Percentiles rank a stretch among this genome's conserved stretches.
Conservation (phyloP, 2,329 filamentous ascomycete species). For the Emmonsia crescens region DNA sequence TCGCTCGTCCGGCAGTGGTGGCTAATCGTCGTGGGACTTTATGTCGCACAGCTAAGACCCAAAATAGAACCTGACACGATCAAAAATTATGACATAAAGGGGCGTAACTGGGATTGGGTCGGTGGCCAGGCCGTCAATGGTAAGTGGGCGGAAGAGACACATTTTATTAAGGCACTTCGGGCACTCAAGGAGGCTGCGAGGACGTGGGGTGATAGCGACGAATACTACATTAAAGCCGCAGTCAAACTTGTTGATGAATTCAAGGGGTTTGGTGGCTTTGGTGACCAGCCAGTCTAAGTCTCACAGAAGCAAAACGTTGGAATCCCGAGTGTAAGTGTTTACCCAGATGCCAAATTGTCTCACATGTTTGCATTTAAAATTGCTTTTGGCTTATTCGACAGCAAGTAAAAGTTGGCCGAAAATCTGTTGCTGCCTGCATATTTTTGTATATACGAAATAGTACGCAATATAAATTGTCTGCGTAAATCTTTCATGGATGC, state of each 20-base stretch:
- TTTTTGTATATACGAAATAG: not conserved
- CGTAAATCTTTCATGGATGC: not conserved
- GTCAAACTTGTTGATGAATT: slow-evolving; percentile 41
- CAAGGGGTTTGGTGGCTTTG: slow-evolving; percentile 17
- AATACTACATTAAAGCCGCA: slow-evolving; percentile 40
- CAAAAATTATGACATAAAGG: slow-evolving; percentile 47
- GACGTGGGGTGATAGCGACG: slow-evolving; percentile 36
- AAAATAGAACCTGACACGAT: slow-evolving; percentile 57
- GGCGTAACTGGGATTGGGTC: slow-evolving; percentile 66
- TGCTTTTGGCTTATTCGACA: not conserved
- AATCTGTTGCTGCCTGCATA: not conserved
- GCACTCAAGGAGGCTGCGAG: slow-evolving; percentile 59
- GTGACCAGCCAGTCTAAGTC: slow-evolving; percentile 1
- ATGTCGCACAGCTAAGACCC: slow-evolving; percentile 65
- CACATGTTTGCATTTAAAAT: not conserved
- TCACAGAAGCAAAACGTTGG: not conserved
- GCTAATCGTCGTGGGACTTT: slow-evolving; percentile 68
- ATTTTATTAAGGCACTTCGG: slow-evolving; percentile 75
- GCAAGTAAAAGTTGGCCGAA: not conserved
- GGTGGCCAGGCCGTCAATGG: slow-evolving; percentile 59
- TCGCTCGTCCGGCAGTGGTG: slow-evolving; percentile 77
- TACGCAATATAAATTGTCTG: not conserved
- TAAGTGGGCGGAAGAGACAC: slow-evolving; percentile 58
- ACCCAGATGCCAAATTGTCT: not conserved
- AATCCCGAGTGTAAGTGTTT: not conserved